These are phyloP conservation scores for Phytophthora citricola DNA, from an alignment of 352 stramenopile genomes.

Conservation along the genomic window DNA sequence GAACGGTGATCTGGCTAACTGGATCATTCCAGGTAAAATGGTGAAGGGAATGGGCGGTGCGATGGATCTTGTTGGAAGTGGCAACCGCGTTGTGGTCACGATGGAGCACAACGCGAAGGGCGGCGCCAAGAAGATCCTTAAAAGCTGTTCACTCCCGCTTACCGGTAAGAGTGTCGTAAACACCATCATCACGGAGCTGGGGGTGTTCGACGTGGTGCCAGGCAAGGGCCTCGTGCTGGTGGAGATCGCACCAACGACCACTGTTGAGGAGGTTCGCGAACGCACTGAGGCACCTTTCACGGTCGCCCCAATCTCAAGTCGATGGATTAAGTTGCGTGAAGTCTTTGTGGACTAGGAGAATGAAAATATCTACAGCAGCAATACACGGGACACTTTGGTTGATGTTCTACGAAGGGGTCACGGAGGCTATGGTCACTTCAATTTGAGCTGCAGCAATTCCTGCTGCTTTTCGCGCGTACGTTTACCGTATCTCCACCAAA, in stretches of 20 bases:
- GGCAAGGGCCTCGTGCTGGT: constrained; percentile 84
- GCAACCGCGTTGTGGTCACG: constrained; percentile 95
- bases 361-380: constrained; percentile 1
- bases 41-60: constrained; percentile 98
- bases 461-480: neutral
- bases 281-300: constrained; percentile 86
- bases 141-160: constrained; percentile 93
- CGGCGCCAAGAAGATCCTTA: constrained; percentile 94
- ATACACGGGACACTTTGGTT: constrained; percentile 2
- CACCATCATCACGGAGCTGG: constrained; percentile 94
- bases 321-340: constrained; percentile 53
- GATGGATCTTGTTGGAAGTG: constrained; percentile 96
- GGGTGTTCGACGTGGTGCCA: constrained; percentile 78
- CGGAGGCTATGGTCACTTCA: neutral
- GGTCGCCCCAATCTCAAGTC: constrained; percentile 62
- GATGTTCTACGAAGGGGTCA: neutral
- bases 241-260: constrained; percentile 87
- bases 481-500: constrained; percentile 5
- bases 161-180: constrained; percentile 96
- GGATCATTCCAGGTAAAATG: constrained; percentile 97
- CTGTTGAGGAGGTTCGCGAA: constrained; percentile 79
- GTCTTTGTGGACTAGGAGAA: neutral
- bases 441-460: neutral
- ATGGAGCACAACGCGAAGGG: constrained; percentile 98
- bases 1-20: constrained; percentile 96